These are phyloP conservation scores for Coemansia sp. DNA, from an alignment of 192 early-diverging fungal species.

Conservation along the genomic window DNA sequence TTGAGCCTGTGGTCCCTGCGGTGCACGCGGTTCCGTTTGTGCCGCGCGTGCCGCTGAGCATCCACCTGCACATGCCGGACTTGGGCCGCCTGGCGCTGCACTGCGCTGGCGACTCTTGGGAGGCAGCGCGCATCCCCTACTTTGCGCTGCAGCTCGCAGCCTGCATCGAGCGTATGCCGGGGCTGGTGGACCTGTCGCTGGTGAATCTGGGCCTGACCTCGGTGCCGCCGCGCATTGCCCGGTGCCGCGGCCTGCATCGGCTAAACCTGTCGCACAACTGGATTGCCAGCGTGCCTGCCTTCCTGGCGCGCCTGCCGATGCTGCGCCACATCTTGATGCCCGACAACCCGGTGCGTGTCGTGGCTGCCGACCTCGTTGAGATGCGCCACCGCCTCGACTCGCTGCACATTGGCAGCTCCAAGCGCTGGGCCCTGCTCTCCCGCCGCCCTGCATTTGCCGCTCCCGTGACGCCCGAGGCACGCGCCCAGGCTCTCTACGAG, in stretches of 20 bases:
- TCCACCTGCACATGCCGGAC: conserved; percentile 22
- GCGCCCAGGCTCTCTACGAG: conserved; percentile 17
- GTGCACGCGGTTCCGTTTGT: not conserved
- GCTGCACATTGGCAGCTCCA: conserved; percentile 27
- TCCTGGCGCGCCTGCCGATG: conserved; percentile 25
- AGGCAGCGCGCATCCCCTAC: conserved; percentile 29
- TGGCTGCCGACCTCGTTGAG: conserved; percentile 47
- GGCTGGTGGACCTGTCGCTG: conserved; percentile 32
- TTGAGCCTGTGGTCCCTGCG: not conserved
- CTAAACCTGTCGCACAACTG: conserved; percentile 57
- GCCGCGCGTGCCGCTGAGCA: conserved; percentile 37
- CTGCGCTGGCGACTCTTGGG: conserved; percentile 41
- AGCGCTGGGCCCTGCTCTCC: conserved; percentile 32
- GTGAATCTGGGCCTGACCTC: conserved; percentile 43
- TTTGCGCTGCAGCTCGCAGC: conserved; percentile 35
- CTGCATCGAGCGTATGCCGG: conserved; percentile 22
- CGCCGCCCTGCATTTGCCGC: conserved; percentile 5
- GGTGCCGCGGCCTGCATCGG: conserved; percentile 29
- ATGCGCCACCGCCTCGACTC: conserved; percentile 45
- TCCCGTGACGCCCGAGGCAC: conserved; percentile 12
- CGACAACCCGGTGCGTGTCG: conserved; percentile 40
- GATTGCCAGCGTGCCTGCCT: conserved; percentile 39
- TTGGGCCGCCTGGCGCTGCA: conserved; percentile 32
- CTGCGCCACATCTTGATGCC: conserved; percentile 41
- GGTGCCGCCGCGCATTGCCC: conserved; percentile 19